Conservation (phyloP, 345 rosid genomes). For the Citrus trifoliata region DNA sequence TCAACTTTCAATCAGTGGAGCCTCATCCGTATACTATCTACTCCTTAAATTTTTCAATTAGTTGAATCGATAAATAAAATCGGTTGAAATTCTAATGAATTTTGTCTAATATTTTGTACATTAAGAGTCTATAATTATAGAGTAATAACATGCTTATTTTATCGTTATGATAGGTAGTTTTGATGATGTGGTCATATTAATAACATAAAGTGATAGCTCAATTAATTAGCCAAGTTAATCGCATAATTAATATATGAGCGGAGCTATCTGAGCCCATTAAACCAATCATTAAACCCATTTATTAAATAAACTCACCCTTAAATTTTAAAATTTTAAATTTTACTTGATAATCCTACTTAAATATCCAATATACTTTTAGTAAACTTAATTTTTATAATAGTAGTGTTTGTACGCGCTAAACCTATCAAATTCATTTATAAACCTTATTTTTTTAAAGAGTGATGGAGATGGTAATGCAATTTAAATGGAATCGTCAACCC, state of each 20-base stretch:
- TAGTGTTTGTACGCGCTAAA: too few species aligned
- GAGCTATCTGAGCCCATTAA: accelerated
- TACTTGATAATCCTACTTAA: too few species aligned
- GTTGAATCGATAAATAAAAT: not conserved
- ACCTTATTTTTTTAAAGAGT: too few species aligned
- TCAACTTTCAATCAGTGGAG: not conserved
- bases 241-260: not conserved
- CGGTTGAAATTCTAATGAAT: not conserved
- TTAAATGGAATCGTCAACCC: too few species aligned
- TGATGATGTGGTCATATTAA: not conserved
- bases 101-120: too few species aligned
- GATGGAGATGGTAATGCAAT: too few species aligned
- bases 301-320: too few species aligned
- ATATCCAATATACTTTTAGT: too few species aligned
- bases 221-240: not conserved
- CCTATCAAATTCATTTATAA: too few species aligned
- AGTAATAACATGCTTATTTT: not conserved
- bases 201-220: not conserved
- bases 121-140: not conserved
- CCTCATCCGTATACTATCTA: not conserved
- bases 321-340: too few species aligned
- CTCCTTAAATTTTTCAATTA: not conserved
- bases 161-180: not conserved
- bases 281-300: too few species aligned
- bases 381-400: too few species aligned